Base-by-base conservation (phyloP, 805 yeast species). In the Yamadazyma akitaensis region DNA sequence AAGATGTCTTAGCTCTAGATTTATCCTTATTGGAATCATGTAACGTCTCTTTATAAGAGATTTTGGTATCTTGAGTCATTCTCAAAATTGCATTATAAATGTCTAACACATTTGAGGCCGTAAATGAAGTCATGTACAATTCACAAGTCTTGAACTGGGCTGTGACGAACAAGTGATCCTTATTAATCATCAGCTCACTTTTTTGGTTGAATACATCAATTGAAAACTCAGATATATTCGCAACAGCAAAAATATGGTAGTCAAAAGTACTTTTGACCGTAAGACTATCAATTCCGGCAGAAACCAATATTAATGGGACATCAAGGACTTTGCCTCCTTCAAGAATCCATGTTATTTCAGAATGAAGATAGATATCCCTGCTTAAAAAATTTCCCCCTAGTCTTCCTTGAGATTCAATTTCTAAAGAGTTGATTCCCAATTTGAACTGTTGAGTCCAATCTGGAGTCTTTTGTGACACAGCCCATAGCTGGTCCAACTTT, bases 61-160 rank as follows among this genome's bases (percentile, higher is more conserved):
- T 72, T 51, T 75, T 76, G 53, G 81, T 84, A 51, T 88, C 96
- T 54, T 84, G 86, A 33, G 81, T 73, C 70, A 90, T 82, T 54
- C 96, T 73, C 42, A 77, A 63, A 16, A 88, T 67, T 1, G 94
- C 82, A 46, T 82, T 82, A 57, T 80, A 77, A 38, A 94, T 83
- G 62, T 91, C 97, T 52, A 84, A 73, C 26, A 88, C 70, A 57
- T 86, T 89, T 0, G 96, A 84, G 0, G 94, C 94, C 0, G 96
- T 84, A 57, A 94, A 73, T 0, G 96, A 89, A 0, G 98, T 91
- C 49, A 85, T 70, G 56, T 79, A 88, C 2, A 88, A 57, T 47
- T 79, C 80, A 13, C 84, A 71, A 0, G 79, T 68, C 1, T 72
- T 80, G 51, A 84, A 72, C 10, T 68, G 66, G 2, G 77, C 60